Conservation (phyloP, 306 rosid genomes). For the Phaseolus lunatus region DNA sequence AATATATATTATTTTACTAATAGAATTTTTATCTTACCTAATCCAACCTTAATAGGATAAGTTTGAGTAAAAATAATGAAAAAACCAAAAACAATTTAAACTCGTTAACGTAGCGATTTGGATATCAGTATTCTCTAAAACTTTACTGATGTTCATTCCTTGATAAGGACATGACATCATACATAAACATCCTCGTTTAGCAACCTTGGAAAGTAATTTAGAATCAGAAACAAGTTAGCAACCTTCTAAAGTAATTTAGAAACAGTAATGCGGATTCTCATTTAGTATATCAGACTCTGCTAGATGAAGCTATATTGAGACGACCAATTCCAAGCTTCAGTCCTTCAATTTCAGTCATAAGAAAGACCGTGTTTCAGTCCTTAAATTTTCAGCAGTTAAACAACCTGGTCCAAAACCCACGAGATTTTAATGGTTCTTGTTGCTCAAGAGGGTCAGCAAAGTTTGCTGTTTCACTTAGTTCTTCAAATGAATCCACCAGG, state of each 20-base stretch:
- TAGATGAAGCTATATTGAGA: background rate
- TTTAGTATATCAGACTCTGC: background rate
- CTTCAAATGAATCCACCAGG: constrained; percentile 75
- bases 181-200: too few relatives aligned
- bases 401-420: constrained; percentile 62
- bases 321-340: background rate
- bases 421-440: constrained; percentile 37
- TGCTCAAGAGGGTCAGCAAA: constrained; percentile 76
- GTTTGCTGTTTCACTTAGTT: constrained; percentile 71
- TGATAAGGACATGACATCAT: too few relatives aligned
- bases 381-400: constrained; percentile 46
- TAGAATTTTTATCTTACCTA: too few relatives aligned
- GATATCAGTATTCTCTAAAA: too few relatives aligned
- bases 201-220: too few relatives aligned
- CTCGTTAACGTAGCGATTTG: too few relatives aligned
- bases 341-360: background rate
- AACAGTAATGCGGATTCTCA: constrained; percentile 35
- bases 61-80: too few relatives aligned
- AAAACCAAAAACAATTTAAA: too few relatives aligned
- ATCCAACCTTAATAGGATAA: too few relatives aligned
- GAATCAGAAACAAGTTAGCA: constrained; percentile 24
- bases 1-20: too few relatives aligned
- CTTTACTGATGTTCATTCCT: too few relatives aligned
- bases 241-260: constrained; percentile 4
- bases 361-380: constrained; percentile 4